Conservation (phyloP, 78 protist species). For the Polysphondylium violaceum region DNA sequence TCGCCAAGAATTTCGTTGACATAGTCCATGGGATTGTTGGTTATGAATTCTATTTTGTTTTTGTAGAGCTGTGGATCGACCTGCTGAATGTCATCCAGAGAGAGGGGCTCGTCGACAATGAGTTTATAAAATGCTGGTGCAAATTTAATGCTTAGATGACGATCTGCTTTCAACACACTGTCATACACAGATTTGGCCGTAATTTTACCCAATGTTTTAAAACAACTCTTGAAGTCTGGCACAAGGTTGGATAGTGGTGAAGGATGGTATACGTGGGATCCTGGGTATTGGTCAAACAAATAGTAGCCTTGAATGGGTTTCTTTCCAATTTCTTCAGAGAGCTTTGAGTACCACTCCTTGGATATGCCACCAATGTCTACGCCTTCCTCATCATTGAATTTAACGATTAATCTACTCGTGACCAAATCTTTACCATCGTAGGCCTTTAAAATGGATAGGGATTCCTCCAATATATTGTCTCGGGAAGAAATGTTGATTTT, state of each 20-base stretch:
- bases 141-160: conserved; percentile 45
- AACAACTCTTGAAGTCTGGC: conserved; percentile 23
- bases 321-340: conserved; percentile 36
- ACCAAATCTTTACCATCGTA: conserved; percentile 18
- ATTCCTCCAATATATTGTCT: conserved; percentile 11
- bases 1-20: conserved; percentile 63
- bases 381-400: conserved; percentile 67
- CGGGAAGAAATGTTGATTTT: conserved; percentile 39
- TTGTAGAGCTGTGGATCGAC: conserved; percentile 39
- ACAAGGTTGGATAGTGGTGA: conserved; percentile 67
- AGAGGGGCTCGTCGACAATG: conserved; percentile 4
- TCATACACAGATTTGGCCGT: conserved; percentile 58
- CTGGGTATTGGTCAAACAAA: conserved; percentile 7
- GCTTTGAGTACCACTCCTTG: conserved; percentile 56
- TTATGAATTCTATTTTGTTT: conserved; percentile 2
- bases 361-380: conserved; percentile 78
- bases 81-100: conserved; percentile 25
- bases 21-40: conserved; percentile 55
- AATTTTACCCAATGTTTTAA: conserved; percentile 38
- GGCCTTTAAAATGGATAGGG: neutral
- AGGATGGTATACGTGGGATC: conserved; percentile 9
- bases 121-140: conserved; percentile 59
- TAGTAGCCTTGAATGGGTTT: conserved; percentile 11
- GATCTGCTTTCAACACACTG: conserved; percentile 37
- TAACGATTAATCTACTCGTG: conserved; percentile 23